These are phyloP conservation scores for Diaporthe velutina DNA, from an alignment of 2,329 filamentous ascomycete genomes.

Conservation along the genomic window DNA sequence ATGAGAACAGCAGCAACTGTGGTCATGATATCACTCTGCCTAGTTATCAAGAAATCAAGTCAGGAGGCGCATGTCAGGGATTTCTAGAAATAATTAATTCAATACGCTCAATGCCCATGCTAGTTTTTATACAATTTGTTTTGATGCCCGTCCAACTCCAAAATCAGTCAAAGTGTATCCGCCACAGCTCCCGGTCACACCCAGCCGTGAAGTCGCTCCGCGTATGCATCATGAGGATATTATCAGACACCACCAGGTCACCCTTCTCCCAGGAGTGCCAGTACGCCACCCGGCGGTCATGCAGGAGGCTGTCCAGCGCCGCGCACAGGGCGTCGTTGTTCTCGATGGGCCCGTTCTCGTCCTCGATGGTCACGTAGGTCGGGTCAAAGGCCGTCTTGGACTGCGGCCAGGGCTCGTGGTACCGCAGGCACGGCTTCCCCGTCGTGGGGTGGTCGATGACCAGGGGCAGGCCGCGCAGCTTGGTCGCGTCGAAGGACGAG, in stretches of 20 bases:
- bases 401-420: constrained; percentile 67
- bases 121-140: neutral
- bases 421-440: constrained; percentile 62
- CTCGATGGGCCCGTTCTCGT: constrained; percentile 7
- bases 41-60: too few relatives aligned
- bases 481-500: constrained; percentile 58
- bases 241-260: constrained; percentile 67
- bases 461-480: constrained; percentile 58
- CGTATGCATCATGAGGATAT: constrained; percentile 63
- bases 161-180: constrained; percentile 61
- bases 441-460: constrained; percentile 60
- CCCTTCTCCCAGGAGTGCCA: constrained; percentile 68
- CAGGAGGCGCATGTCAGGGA: neutral
- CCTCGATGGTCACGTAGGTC: constrained; percentile 58
- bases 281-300: constrained; percentile 63
- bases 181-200: constrained; percentile 61
- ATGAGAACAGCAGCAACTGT: too few relatives aligned
- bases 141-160: too few relatives aligned
- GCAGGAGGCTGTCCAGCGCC: constrained; percentile 56
- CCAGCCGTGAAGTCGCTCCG: constrained; percentile 59
- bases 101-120: constrained; percentile 1
- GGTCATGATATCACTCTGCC: too few relatives aligned
- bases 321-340: constrained; percentile 48
- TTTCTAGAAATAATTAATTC: neutral
- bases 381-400: constrained; percentile 64